phyloP scores from a whole-genome alignment of 1,284 basidiomycete genomes.

The Malassezia japonica region DNA sequence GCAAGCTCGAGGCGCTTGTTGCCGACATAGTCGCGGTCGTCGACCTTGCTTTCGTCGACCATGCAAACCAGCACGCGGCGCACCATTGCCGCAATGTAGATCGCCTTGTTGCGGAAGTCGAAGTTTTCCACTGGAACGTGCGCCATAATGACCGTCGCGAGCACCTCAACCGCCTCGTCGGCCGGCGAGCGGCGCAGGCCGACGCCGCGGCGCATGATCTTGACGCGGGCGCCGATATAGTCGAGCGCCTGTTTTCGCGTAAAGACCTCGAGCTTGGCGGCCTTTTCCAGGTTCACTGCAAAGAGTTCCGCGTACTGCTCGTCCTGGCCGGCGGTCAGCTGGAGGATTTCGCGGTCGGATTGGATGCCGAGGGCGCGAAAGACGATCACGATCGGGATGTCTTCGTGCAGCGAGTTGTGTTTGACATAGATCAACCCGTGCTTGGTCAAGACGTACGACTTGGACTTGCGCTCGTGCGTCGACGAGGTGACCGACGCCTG shows the following conservation, averaged over 20 bases:
- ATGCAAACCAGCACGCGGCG: conserved; percentile 90
- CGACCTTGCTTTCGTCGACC: conserved; percentile 91
- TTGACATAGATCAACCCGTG: conserved; percentile 86
- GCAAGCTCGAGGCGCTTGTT: conserved; percentile 98
- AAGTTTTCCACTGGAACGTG: conserved; percentile 86
- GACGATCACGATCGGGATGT: conserved; percentile 89
- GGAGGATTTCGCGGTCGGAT: conserved; percentile 93
- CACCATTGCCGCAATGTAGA: conserved; percentile 97
- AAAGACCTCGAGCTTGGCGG: conserved; percentile 60
- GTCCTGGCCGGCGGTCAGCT: conserved; percentile 84
- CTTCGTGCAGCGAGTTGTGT: conserved; percentile 97
- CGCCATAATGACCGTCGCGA: conserved; percentile 92
- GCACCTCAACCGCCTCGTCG: conserved; percentile 90
- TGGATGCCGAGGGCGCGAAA: conserved; percentile 82
- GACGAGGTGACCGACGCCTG: conserved; percentile 89
- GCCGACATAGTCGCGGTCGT: conserved; percentile 97
- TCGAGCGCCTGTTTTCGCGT: conserved; percentile 90
- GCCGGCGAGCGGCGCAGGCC: conserved; percentile 67
- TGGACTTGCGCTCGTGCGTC: conserved; percentile 95
- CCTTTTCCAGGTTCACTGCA: conserved; percentile 85
- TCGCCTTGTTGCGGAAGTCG: conserved; percentile 88
- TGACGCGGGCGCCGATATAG: conserved; percentile 85
- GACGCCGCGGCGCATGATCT: conserved; percentile 65
- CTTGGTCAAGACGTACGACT: conserved; percentile 94
- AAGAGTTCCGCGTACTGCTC: conserved; percentile 82